Conservation (phyloP, 495 filamentous ascomycete species). For the Aspergillus conjunctus region DNA sequence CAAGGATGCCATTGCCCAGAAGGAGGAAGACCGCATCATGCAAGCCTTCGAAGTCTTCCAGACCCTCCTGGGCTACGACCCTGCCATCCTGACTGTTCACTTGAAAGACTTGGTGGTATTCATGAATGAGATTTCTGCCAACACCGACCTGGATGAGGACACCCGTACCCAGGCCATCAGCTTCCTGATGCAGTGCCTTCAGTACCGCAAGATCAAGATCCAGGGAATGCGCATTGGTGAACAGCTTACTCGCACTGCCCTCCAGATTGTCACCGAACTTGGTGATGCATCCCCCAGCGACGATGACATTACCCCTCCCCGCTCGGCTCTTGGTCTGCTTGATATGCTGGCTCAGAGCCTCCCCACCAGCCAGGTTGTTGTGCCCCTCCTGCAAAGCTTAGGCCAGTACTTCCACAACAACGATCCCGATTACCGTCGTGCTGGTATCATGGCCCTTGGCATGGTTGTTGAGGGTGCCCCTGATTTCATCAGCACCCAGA, state of each 20-base stretch:
- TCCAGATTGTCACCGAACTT: conserved; percentile 87
- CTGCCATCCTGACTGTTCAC: conserved; percentile 77
- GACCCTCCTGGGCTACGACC: conserved; percentile 87
- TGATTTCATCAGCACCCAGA: conserved; percentile 90
- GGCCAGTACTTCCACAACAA: conserved; percentile 72
- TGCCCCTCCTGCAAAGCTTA: conserved; percentile 83
- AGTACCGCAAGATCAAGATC: conserved; percentile 93
- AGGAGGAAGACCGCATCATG: conserved; percentile 82
- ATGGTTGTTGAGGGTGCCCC: conserved; percentile 96
- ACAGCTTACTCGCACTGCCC: conserved; percentile 78
- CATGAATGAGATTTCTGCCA: conserved; percentile 84
- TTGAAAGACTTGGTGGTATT: conserved; percentile 90
- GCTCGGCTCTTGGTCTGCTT: conserved; percentile 83
- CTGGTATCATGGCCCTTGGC: conserved; percentile 87
- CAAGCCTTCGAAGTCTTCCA: conserved; percentile 98
- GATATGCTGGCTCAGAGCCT: conserved; percentile 85
- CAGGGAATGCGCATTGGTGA: conserved; percentile 82
- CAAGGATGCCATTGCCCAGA: conserved; percentile 73
- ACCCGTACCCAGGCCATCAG: conserved; percentile 85
- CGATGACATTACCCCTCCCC: conserved; percentile 86
- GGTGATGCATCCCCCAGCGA: conserved; percentile 69
- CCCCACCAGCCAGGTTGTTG: conserved; percentile 91
- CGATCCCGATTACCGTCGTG: conserved; percentile 78
- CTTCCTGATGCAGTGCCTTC: conserved; percentile 89
- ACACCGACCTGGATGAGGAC: conserved; percentile 76